A percentile compares a stretch with the other conserved stretches of the same genome.
These are phyloP conservation scores for Talaromyces atroroseus DNA, from an alignment of 2,329 filamentous ascomycete genomes.

Conservation along the genomic window DNA sequence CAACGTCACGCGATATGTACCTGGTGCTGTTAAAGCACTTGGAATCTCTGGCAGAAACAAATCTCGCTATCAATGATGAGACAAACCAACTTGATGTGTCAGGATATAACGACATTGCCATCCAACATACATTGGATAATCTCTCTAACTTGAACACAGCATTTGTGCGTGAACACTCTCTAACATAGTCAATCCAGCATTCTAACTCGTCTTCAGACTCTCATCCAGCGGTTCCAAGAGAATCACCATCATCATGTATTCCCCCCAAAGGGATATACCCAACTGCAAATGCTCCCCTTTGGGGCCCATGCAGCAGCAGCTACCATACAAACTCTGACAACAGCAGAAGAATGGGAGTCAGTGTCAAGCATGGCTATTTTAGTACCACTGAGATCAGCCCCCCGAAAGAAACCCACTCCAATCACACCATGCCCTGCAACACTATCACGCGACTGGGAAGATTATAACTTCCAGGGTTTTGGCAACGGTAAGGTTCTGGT, in stretches of 20 bases:
- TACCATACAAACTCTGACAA: not conserved
- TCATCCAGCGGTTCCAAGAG: not conserved
- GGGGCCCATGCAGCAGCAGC: not conserved
- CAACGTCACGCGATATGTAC: not conserved
- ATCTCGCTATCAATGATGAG: constrained; percentile 18
- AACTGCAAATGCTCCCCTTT: not conserved
- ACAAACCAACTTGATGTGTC: constrained; percentile 22
- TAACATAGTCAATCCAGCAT: not conserved
- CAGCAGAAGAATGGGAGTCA: not conserved
- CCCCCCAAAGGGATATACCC: not conserved
- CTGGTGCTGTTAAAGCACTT: not conserved
- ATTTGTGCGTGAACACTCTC: constrained; percentile 21
- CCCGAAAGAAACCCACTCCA: not conserved
- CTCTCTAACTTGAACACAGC: constrained; percentile 24
- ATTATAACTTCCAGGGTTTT: constrained; percentile 1
- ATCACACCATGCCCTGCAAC: not conserved
- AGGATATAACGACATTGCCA: constrained; percentile 18
- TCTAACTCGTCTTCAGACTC: not conserved
- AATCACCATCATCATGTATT: constrained; percentile 2
- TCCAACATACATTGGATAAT: constrained; percentile 25
- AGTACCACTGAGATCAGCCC: not conserved
- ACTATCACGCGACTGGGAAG: constrained; percentile 1
- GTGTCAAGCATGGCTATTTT: not conserved
- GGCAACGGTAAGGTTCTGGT: not conserved
- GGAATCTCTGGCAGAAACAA: constrained; percentile 21